Evolutionary conservation across 176 grass and related monocot genomes (phyloP).

Genomic region (Triticum timopheevii): DNA sequence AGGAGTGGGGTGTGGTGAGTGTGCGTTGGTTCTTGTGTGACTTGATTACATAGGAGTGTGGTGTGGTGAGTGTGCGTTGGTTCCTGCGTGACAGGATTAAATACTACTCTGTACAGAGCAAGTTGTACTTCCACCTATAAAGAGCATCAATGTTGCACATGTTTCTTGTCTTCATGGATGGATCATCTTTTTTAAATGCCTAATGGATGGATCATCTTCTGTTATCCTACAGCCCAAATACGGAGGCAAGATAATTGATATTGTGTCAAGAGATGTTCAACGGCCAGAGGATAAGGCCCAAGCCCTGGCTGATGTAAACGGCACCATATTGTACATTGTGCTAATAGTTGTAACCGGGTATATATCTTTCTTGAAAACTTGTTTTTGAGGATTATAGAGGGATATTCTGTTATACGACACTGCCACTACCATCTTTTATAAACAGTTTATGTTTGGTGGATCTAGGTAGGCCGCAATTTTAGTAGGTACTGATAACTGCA

Average conservation of each 20-base stretch:
- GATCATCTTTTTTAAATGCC: conserved; percentile 20
- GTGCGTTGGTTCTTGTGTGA: neutral
- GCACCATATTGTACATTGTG: conserved; percentile 83
- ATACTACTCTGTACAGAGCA: neutral
- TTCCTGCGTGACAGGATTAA: neutral
- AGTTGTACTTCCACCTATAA: neutral
- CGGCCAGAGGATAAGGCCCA: conserved; percentile 69
- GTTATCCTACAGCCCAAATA: conserved; percentile 77
- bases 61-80: neutral
- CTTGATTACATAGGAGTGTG: neutral
- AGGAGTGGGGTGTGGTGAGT: neutral
- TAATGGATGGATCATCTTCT: conserved; percentile 31
- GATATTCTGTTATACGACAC: neutral
- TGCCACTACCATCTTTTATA: neutral
- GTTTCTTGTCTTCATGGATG: conserved; percentile 29
- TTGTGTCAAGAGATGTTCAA: conserved; percentile 79
- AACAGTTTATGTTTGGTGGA: conserved; percentile 25
- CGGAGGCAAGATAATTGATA: conserved; percentile 93
- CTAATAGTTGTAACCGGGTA: conserved; percentile 76
- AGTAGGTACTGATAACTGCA: neutral
- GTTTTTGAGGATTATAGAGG: neutral
- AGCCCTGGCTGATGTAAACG: conserved; percentile 71
- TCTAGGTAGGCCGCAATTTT: neutral
- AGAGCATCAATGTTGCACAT: neutral
- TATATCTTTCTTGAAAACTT: conserved; percentile 31